phyloP scores from a whole-genome alignment of 1,284 basidiomycete species.

The Naganishia sp. region DNA sequence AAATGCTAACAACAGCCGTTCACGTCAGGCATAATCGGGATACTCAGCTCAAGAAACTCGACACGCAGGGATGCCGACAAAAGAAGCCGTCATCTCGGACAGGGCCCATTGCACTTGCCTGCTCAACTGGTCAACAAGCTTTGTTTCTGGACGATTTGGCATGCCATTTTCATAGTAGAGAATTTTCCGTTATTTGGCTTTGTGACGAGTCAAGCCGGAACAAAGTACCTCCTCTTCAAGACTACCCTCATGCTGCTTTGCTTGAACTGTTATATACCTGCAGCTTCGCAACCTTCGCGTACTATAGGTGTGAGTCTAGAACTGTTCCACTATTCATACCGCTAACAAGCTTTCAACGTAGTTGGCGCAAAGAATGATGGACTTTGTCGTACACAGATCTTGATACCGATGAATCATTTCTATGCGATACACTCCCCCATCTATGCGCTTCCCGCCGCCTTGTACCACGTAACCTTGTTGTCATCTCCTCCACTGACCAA shows the following conservation, averaged over 20 bases:
- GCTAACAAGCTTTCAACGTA: not conserved
- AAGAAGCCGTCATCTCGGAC: not conserved
- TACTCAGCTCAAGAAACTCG: not conserved
- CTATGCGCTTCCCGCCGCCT: conserved; percentile 46
- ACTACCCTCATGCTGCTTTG: conserved; percentile 23
- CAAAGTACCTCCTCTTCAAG: conserved; percentile 15
- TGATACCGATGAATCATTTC: not conserved
- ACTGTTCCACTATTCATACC: not conserved
- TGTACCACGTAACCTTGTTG: conserved; percentile 67
- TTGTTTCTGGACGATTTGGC: conserved; percentile 20
- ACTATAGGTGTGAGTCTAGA: not conserved
- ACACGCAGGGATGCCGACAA: not conserved
- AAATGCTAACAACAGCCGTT: no score
- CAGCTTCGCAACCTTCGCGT: not conserved
- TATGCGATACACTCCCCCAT: not conserved
- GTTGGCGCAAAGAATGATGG: not conserved
- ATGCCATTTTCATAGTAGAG: not conserved
- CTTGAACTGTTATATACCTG: conserved; percentile 2
- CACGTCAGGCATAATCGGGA: no score
- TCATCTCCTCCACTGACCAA: conserved; percentile 82
- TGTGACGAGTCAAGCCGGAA: not conserved
- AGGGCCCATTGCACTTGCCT: not conserved
- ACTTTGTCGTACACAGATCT: no score
- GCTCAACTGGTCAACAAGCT: conserved; percentile 4
- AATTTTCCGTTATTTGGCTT: conserved; percentile 3